phyloP scores from a whole-genome alignment of 2,329 filamentous ascomycete species.

The Apiospora aurea region DNA sequence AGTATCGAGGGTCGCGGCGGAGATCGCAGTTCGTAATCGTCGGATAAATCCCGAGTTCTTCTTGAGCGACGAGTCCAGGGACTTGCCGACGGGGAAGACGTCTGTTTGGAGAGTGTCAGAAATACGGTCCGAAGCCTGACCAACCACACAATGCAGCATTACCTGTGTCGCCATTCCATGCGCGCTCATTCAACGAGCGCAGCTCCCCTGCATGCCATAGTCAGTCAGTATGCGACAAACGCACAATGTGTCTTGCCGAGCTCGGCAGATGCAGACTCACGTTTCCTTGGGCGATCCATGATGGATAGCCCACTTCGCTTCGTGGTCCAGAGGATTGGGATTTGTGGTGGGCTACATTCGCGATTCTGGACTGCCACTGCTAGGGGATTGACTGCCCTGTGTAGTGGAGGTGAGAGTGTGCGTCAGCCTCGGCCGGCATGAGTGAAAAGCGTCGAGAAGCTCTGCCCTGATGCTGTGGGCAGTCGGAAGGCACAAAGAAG shows the following conservation, averaged over 20 bases:
- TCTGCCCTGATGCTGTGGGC: slow-evolving; percentile 23
- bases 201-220: slow-evolving; percentile 73
- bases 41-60: slow-evolving; percentile 99
- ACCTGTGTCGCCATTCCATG: slow-evolving; percentile 92
- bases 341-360: slow-evolving; percentile 56
- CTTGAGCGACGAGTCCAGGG: slow-evolving; percentile 93
- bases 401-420: slow-evolving; percentile 49
- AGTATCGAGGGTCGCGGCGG: slow-evolving; percentile 77
- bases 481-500: slow-evolving; percentile 25
- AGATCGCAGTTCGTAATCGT: slow-evolving; percentile 88
- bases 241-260: slow-evolving; percentile 7
- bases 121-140: slow-evolving; percentile 21
- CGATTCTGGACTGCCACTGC: slow-evolving; percentile 46
- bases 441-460: slow-evolving; percentile 35
- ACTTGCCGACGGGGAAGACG: slow-evolving; percentile 77
- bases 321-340: slow-evolving; percentile 35
- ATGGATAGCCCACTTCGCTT: slow-evolving; percentile 47
- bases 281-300: slow-evolving; percentile 73
- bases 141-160: slow-evolving; percentile 24
- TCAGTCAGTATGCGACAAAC: slow-evolving; percentile 33
- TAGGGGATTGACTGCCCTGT: slow-evolving; percentile 52
- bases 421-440: slow-evolving; percentile 54
- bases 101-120: slow-evolving; percentile 56
- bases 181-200: slow-evolving; percentile 84
- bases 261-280: slow-evolving; percentile 48